Evolutionary conservation across 2,329 filamentous ascomycete species (phyloP), one percentile per base, ranked within the genome.

Genomic region (Lachnellula hyalina): DNA sequence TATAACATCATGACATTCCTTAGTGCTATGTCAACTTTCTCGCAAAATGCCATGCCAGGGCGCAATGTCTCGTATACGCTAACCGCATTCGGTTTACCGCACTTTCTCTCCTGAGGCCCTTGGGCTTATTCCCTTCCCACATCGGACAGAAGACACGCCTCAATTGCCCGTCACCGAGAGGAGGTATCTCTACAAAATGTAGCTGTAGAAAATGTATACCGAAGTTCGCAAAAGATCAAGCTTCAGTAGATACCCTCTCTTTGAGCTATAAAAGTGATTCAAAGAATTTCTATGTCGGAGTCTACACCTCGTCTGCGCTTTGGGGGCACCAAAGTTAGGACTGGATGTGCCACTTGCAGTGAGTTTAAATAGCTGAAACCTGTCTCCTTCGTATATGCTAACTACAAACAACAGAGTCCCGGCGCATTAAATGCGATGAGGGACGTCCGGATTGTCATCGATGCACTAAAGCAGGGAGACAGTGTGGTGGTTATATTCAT

Each of bases 341-440:
- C 40, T 17, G 40, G 40, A 19, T 44, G 40, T 44, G 15, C 17
- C 17, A 44, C 9, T 3, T 35, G 19, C 21, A 36, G 17, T 9
- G 47, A 8, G 15, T 25, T 1, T 35, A n/a, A 35, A n/a, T 21
- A 9, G 19, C 4, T 17, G 47, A 15, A 53, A 9, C 32, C 2
- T 8, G 12, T 28, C 25, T 28, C 25, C 6, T 23, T 46, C 36
- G 36, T 41, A 21, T 51, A 32, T 41, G 4, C 36, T n/a, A 51
- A 44, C 21, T 32, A 23, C 19, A 28, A 28, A 7, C 25, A 28
- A 21, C 14, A 8, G 34, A 28, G 50, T 48, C 56, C 17, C 53
- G 59, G n/a, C 51, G 52, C 12, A 49, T 61, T 8, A 62, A 61
- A 42, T 62, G 60, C 32, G 58, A 55, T 32, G 58, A 62, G 46